Percentiles rank a stretch among this genome's conserved stretches.
These are phyloP conservation scores for Thielaviopsis ethacetica DNA, from an alignment of 2,329 filamentous ascomycete genomes.

Conservation along the genomic window DNA sequence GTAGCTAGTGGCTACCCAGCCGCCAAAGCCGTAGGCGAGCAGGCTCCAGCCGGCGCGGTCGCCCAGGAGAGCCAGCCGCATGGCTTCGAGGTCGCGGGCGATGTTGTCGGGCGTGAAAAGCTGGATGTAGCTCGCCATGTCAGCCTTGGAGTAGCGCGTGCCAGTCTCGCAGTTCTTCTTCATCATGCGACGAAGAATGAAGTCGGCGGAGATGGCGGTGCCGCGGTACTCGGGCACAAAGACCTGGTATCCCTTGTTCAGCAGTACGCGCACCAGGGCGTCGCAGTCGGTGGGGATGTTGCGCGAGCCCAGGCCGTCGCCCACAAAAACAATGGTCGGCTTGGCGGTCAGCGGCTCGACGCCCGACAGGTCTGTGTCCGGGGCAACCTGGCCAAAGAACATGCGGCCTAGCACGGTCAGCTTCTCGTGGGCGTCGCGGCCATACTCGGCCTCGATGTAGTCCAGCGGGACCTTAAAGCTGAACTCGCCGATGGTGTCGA, in stretches of 20 bases:
- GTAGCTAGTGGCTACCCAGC: neutral
- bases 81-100: neutral
- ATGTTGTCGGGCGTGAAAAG: neutral
- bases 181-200: neutral
- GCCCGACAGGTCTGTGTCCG: neutral
- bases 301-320: neutral
- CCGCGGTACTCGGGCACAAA: neutral
- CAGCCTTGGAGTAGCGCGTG: neutral
- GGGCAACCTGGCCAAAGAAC: neutral
- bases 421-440: neutral
- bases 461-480: neutral
- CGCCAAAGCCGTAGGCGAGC: neutral
- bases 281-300: neutral
- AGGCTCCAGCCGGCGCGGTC: neutral
- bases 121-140: neutral
- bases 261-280: neutral
- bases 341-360: neutral
- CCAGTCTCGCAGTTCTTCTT: neutral
- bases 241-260: neutral
- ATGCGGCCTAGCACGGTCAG: neutral
- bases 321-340: neutral
- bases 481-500: neutral
- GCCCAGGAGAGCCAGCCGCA: neutral
- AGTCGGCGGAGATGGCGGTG: neutral
- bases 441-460: neutral